Conservation (phyloP, 2,329 filamentous ascomycete species). For the Lachnellula arida region DNA sequence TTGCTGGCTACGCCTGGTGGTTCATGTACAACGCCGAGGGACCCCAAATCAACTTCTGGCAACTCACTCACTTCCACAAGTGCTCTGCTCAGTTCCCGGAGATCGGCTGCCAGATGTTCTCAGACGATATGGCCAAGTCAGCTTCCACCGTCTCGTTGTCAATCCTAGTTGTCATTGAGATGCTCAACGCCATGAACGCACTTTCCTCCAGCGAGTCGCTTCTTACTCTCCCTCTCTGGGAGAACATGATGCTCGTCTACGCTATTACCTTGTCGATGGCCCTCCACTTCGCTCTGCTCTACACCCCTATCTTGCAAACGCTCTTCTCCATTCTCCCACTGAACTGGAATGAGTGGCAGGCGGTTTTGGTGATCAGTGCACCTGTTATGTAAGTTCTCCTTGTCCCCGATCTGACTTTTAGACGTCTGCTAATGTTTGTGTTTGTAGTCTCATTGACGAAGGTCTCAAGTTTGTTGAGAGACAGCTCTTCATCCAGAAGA, state of each 20-base stretch:
- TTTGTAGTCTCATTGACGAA: conserved; percentile 60
- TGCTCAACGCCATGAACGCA: conserved; percentile 99
- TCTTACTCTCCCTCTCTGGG: conserved; percentile 89
- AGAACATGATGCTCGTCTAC: conserved; percentile 97
- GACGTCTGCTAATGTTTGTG: conserved; percentile 11
- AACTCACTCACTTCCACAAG: conserved; percentile 89
- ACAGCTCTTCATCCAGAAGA: conserved; percentile 40
- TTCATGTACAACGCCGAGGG: conserved; percentile 94
- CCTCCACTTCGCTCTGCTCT: conserved; percentile 89
- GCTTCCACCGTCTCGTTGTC: conserved; percentile 92
- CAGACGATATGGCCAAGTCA: conserved; percentile 77
- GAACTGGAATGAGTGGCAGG: conserved; percentile 84
- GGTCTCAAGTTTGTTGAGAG: conserved; percentile 60
- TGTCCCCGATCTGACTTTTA: neutral
- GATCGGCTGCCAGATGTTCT: conserved; percentile 90
- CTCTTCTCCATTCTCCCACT: conserved; percentile 90
- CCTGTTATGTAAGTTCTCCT: conserved; percentile 76
- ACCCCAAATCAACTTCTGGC: conserved; percentile 85
- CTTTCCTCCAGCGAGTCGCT: conserved; percentile 93
- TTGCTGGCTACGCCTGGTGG: conserved; percentile 99
- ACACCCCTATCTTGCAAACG: conserved; percentile 80
- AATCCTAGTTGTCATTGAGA: conserved; percentile 93
- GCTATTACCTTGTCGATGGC: conserved; percentile 91
- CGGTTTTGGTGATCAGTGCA: conserved; percentile 80
- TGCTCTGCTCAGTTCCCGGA: conserved; percentile 82